These are phyloP conservation scores for Aspergillus spinulosporus DNA, from an alignment of 2,329 filamentous ascomycete species.

Conservation along the genomic window DNA sequence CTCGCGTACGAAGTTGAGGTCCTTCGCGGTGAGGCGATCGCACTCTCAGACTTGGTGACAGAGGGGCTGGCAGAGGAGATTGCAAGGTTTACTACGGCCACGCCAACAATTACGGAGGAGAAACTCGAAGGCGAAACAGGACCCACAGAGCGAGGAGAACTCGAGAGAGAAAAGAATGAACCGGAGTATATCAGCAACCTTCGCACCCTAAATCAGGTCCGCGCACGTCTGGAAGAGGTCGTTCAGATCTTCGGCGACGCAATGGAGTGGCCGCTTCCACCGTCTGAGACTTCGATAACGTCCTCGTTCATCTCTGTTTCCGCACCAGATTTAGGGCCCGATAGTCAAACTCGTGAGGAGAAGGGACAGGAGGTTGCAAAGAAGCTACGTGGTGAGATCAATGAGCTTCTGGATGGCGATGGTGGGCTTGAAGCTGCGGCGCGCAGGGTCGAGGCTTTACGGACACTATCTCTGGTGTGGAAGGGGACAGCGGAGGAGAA, in stretches of 20 bases:
- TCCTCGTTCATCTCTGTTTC: conserved; percentile 90
- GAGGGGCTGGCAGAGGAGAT: conserved; percentile 73
- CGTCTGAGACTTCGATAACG: conserved; percentile 78
- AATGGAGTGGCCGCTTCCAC: conserved; percentile 91
- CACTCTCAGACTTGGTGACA: conserved; percentile 75
- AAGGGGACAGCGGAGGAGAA: conserved; percentile 95
- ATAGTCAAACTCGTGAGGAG: conserved; percentile 72
- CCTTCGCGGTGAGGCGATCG: conserved; percentile 79
- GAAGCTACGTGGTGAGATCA: conserved; percentile 66
- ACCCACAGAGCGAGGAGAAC: background rate
- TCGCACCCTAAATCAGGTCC: conserved; percentile 78
- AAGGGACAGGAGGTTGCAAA: conserved; percentile 81
- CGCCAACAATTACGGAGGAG: background rate
- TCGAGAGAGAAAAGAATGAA: conserved; percentile 39
- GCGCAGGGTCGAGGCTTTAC: conserved; percentile 72
- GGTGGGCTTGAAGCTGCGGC: conserved; percentile 69
- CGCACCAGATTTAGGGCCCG: conserved; percentile 70
- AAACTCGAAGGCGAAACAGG: conserved; percentile 32
- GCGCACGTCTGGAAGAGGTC: conserved; percentile 80
- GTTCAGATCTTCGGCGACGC: conserved; percentile 91
- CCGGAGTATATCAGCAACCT: conserved; percentile 74
- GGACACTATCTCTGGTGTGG: conserved; percentile 78
- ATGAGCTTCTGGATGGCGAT: conserved; percentile 64
- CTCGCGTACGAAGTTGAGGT: conserved; percentile 94
- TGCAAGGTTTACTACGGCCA: conserved; percentile 60